A percentile compares a stretch with the other conserved stretches of the same genome.
These are phyloP conservation scores for Beauveria varroae DNA, from an alignment of 2,329 filamentous ascomycete genomes.

Conservation along the genomic window DNA sequence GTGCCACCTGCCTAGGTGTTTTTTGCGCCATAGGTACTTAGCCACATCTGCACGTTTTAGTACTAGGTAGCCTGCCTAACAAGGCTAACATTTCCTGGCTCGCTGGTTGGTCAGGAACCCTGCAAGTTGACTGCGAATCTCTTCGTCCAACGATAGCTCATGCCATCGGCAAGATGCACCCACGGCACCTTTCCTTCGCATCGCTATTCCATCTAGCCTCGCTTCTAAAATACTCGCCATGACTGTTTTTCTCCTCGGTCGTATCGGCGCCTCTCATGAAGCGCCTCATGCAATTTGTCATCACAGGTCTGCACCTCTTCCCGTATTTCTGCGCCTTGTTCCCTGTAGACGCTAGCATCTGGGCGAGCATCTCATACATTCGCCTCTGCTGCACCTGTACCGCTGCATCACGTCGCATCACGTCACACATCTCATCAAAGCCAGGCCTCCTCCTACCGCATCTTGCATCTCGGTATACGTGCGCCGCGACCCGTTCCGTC, in stretches of 20 bases:
- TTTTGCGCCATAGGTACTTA: background rate
- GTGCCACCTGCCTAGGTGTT: background rate
- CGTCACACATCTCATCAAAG: background rate
- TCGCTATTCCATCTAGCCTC: background rate
- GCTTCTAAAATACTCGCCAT: background rate
- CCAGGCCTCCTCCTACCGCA: conserved; percentile 1
- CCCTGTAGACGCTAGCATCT: background rate
- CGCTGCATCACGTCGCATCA: background rate
- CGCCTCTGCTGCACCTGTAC: background rate
- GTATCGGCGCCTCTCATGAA: background rate
- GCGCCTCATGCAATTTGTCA: background rate
- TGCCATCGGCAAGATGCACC: background rate
- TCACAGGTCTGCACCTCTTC: background rate
- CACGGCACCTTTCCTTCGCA: background rate
- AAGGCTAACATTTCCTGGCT: background rate
- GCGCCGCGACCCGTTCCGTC: background rate
- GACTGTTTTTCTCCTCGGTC: too few relatives aligned
- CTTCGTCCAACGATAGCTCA: background rate
- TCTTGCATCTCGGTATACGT: background rate
- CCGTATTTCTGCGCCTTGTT: background rate
- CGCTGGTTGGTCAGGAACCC: background rate
- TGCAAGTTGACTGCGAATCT: background rate
- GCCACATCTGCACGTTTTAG: background rate
- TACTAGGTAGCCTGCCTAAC: background rate
- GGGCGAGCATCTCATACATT: background rate